Evolutionary conservation across 495 filamentous ascomycete species (phyloP), one percentile per base, ranked within the genome.

Genomic region (Penicillium desertorum): DNA sequence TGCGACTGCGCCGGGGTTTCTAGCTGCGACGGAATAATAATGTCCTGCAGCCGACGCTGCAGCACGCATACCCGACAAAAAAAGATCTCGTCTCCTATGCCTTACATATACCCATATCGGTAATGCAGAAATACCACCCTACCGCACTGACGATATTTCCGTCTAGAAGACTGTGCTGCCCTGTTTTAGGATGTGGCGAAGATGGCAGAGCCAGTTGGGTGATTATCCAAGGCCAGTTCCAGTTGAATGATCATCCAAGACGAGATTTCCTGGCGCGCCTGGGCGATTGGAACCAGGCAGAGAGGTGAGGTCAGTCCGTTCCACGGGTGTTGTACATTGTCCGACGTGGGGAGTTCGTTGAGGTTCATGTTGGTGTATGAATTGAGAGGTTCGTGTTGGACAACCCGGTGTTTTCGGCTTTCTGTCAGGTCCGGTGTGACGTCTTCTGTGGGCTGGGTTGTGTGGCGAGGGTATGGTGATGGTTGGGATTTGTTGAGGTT

Each of bases 351-450:
- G 5, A 44, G 11, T 44, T 44, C 20, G 42, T 44, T 44, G 23
- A 46, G 16, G 11, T 23, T 37, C 22, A 46, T 37, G 48, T 46
- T 29, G n/a, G 22, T 7, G 3, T 14, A 14, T 34, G 11, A 3
- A 4, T 14, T 34, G 10, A 4, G 10, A 34, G 30, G 1, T 5
- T 14, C 10, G 4, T 12, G 34, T 52, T 17, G 37, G 39, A 20
- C 23, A 41, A 19, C 17, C 36, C n/a, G 37, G 50, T 43, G 50
- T 53, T 32, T 12, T 32, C 30, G 45, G 27, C 9, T 32, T 48
- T 16, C n/a, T 17, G 16, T 5, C 50, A 53, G 51, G 51, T 7
- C 44, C 51, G 23, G 51, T 53, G 51, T 53, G 51, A 53, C 39
- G 37, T 41, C 4, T 9, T 30, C 23, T 17, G 27, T 27, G 36